phyloP scores from a whole-genome alignment of 805 yeast species.

The Barnettozyma sucrosica region DNA sequence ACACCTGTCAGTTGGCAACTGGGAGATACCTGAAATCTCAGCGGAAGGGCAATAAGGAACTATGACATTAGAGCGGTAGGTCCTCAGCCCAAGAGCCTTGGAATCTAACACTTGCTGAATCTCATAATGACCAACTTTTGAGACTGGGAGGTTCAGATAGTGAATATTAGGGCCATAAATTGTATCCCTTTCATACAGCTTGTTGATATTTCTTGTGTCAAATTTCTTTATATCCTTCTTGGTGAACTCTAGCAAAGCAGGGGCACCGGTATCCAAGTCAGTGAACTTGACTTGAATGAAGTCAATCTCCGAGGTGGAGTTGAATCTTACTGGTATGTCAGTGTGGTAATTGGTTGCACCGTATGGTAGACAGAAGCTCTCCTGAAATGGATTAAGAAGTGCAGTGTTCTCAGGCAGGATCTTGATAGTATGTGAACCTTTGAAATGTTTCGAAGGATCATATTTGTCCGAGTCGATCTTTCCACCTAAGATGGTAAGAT shows the following conservation, averaged over 20 bases:
- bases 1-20: conserved; percentile 46
- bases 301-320: conserved; percentile 71
- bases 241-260: conserved; percentile 47
- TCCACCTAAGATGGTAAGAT: conserved; percentile 48
- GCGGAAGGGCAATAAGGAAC: conserved; percentile 80
- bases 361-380: conserved; percentile 53
- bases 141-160: conserved; percentile 60
- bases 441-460: conserved; percentile 47
- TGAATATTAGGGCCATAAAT: conserved; percentile 34
- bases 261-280: conserved; percentile 47
- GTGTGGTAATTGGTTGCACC: conserved; percentile 28
- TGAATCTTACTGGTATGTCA: conserved; percentile 68
- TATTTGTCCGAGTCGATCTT: conserved; percentile 29
- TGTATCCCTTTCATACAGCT: conserved; percentile 22
- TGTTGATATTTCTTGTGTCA: conserved; percentile 17
- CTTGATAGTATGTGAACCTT: conserved; percentile 81
- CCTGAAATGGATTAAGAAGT: conserved; percentile 66
- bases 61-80: conserved; percentile 54
- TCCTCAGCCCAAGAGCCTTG: conserved; percentile 54
- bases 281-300: conserved; percentile 58
- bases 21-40: conserved; percentile 35
- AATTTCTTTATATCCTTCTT: conserved; percentile 46
- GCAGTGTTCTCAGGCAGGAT: conserved; percentile 91
- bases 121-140: conserved; percentile 71
- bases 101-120: conserved; percentile 63